Evolutionary conservation across 2,329 filamentous ascomycete genomes (phyloP), one percentile per base, ranked within the genome.

Genomic region (Orbilia quercus): DNA sequence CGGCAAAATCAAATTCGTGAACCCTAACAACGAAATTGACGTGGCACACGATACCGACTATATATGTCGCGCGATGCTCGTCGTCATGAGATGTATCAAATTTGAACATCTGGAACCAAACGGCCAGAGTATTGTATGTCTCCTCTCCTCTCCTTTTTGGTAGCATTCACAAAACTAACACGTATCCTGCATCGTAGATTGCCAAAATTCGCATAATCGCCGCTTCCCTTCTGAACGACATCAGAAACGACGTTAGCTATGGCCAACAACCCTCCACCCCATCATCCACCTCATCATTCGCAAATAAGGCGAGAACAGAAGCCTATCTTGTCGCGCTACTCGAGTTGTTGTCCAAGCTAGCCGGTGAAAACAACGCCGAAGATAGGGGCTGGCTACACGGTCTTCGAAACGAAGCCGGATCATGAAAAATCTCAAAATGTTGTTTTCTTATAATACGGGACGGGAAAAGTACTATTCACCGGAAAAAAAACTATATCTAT

Each of bases 281-380:
- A 16, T 69, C 70, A 5, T 73, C 69, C 16, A 73, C 69, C n/a
- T 73, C 69, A n/a, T 73, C 69, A 45, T 73, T 73, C 42, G 69
- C 69, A 18, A 73, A 73, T 55, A 67, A 74, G 42, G 70, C 70
- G 16, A 54, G 70, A 74, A 74, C 64, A 40, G 63, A 74, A 54
- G 70, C 62, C 16, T 74, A 74, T 48, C 63, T 74, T 58, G 70
- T 74, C 31, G 70, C 70, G n/a, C 67, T 74, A n/a, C 57, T 74
- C 9, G 63, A 74, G 25, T 23, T 74, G 16, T 53, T 74, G 50
- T 63, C 63, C 20, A 74, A 74, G 16, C 51, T 74, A 20, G 70
- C 70, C 4, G 70, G 70, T 16, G 70, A 74, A 54, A 74, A 74
- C 18, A 64, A 74, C 18, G 70, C 70, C 22, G 70, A 67, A 42